phyloP scores from a whole-genome alignment of 192 early-diverging fungal species.

The Rhizophagus clarus region DNA sequence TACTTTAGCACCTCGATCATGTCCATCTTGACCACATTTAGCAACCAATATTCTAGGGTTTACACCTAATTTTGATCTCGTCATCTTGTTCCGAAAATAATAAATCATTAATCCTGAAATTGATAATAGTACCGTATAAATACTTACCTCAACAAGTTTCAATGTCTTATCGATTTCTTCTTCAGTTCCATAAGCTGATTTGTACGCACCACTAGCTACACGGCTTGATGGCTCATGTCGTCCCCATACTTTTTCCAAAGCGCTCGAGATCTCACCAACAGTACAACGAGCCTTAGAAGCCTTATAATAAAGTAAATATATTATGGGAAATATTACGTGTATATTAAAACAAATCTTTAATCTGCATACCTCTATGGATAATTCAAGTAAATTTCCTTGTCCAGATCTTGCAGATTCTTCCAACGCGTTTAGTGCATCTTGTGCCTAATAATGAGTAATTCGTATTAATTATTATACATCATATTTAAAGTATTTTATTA shows the following conservation, averaged over 20 bases:
- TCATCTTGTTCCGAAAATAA: neutral
- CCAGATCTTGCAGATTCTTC: slow-evolving; percentile 67
- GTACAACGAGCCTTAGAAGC: slow-evolving; percentile 78
- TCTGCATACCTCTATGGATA: slow-evolving; percentile 65
- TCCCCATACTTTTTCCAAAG: slow-evolving; percentile 81
- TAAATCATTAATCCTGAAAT: too few relatives aligned
- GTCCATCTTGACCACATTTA: slow-evolving; percentile 94
- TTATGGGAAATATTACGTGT: neutral
- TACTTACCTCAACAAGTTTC: slow-evolving; percentile 52
- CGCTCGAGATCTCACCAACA: slow-evolving; percentile 83
- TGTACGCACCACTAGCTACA: slow-evolving; percentile 86
- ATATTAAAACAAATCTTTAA: neutral
- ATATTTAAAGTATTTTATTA: neutral
- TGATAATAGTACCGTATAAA: neutral
- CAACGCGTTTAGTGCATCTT: slow-evolving; percentile 61
- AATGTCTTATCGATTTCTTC: slow-evolving; percentile 69
- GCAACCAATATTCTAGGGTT: slow-evolving; percentile 89
- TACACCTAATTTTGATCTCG: slow-evolving; percentile 53
- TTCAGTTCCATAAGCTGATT: slow-evolving; percentile 71
- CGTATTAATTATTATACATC: neutral
- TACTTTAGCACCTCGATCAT: slow-evolving; percentile 93
- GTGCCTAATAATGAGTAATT: slow-evolving; percentile 36
- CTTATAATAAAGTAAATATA: slow-evolving; percentile 35
- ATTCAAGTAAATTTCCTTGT: slow-evolving; percentile 72
- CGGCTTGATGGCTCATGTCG: slow-evolving; percentile 80